Evolutionary conservation across 495 filamentous ascomycete genomes (phyloP), one percentile per base, ranked within the genome.

Genomic region (Beverwykella pulmonaria): DNA sequence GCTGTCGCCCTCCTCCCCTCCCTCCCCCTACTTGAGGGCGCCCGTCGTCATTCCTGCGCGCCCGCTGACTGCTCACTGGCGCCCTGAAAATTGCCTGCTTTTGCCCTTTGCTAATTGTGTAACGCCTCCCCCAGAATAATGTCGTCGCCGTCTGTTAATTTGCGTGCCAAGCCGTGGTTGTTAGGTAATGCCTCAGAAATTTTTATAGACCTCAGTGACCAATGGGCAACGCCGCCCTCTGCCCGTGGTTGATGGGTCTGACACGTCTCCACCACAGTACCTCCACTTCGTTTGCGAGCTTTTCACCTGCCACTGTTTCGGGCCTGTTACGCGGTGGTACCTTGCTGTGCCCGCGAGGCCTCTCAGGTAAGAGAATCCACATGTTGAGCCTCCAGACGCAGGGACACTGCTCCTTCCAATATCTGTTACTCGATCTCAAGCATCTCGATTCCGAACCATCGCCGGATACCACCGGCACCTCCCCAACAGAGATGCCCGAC

Each of bases 151-250:
- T 5, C 19, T 2, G 23, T 32, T 12, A 2, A 23, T 52, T 50
- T 36, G 23, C 23, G 3, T 25, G 55, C 57, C 57, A 67, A 67
- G 64, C 29, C 15, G 20, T 9, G 2, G 39, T 1, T 19, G 26
- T 67, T 67, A 67, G 64, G 57, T 61, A 67, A 67, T 57, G 36
- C 44, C 26, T 26, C 32, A 30, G 55, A 56, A 61, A 26, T 48
- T 29, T 50, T 65, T 12, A n/a, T 20, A 56, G 30, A 10, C 61
- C 5, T 20, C 50, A 14, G 32, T 29, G 20, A 53, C 61, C 61
- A 64, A 64, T 36, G 49, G 17, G 20, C 20, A 14, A 7, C 48
- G 5, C 20, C 20, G 20, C 22, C 20, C 25, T 6, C 7, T 50
- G 48, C 48, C 48, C 48, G 48, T 50, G 48, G 6, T 2, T 14